Evolutionary conservation across 306 rosid genomes (phyloP), one percentile per base, ranked within the genome.

Genomic region (Sphenostylis stenocarpa): DNA sequence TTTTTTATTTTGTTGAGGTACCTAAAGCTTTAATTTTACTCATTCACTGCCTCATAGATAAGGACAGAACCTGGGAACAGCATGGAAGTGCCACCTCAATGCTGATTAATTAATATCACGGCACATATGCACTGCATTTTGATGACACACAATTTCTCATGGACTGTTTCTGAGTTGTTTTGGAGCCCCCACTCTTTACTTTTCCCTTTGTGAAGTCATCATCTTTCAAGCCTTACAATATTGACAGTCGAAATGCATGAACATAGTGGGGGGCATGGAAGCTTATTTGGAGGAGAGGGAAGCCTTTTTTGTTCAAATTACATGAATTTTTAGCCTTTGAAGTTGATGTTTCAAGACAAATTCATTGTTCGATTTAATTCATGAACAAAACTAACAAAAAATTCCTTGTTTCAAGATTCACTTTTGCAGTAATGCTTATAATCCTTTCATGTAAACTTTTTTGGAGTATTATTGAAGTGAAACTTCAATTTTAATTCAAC

Each of bases 61-160:
- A 71, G 66, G 78, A 79, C 78, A 63, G 49, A 79, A 52, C 51
- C 58, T 13, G 7, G 21, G 21, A 51, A 72, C 58, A 67, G 29
- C 44, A 41, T 48, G 44, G 39, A 31, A 44, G 70, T 64, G 38
- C 33, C 71, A 33, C 73, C 57, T 62, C 60, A 38, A 51, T 79
- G 48, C 16, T 71, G 45, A 60, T 64, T 38, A 44, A 44, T 73
- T 58, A 39, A 60, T 11, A 58, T 67, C 60, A 68, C 56, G 36
- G 57, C 48, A 77, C 60, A 56, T 76, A 65, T 67, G 60, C 60
- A 77, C 68, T 43, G 68, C 70, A 78, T 78, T 77, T 68, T 68
- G 47, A 53, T 39, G 57, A 41, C 15, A 41, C 3, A 41, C 5
- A 41, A 31, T 34, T 78, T 60, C 65, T 14, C 55, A 36, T 52